Base-by-base conservation (phyloP, 352 stramenopile genomes). In the Globisporangium paddicum region DNA sequence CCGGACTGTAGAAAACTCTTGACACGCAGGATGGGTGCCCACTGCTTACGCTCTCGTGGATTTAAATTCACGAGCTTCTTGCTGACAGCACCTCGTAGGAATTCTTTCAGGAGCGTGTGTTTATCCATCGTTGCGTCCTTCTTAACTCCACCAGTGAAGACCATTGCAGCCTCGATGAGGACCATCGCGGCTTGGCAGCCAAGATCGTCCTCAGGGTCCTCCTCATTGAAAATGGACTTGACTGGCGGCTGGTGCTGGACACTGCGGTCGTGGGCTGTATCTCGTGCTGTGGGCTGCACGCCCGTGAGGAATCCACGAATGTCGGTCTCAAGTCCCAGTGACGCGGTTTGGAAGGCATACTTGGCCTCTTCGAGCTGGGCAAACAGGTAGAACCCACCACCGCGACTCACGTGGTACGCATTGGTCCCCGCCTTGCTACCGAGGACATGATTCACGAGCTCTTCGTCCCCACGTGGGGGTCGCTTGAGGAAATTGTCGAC, bases 251-350 rank as follows among this genome's bases (percentile, higher is more conserved):
- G 44, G 9, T 13, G 34, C n/a, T n/a, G n/a, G n/a, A n/a, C n/a
- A 19, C 18, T 46, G 21, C 35, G 23, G 34, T 48, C 51, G 18
- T 44, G 50, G 5, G 34, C 26, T 25, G 48, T 1, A 2, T 55
- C 53, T 23, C 61, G 67, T 4, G 69, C 62, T 30, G 67, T 73
- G 30, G 56, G 21, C 19, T 80, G 67, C 26, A 79, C 67, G 23
- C 73, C 71, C 9, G 72, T 82, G n/a, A 86, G 58, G 45, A 73
- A 77, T 6, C 55, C 49, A 3, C 82, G 75, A 30, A 88, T 77
- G 18, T 78, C 68, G 0, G 67, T 67, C 14, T 86, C 71, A 13
- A 90, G 68, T 11, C 58, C 19, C 4, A 72, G 58, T 25, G 76
- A 55, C 2, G 63, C 16, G 1, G 65, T 48, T 7, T 70, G 63